Evolutionary conservation across 1,139 yeast species (phyloP), one percentile per base, ranked within the genome.

Genomic region (Scheffersomyces cryptocercus): DNA sequence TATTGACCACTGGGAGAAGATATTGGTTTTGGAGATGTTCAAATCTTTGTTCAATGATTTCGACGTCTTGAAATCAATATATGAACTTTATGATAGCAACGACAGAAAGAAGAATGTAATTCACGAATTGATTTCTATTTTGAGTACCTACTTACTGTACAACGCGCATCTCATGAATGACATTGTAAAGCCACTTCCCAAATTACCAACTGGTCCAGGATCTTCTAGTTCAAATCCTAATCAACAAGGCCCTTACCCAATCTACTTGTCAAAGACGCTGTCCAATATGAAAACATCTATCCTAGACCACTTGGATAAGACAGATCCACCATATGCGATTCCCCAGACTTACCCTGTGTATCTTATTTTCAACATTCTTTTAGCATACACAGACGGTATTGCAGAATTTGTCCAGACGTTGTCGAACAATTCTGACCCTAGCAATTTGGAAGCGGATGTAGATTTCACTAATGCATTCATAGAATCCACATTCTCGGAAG

Each of bases 291-390:
- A 83, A 51, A 70, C 82, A 0, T 71, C 84, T 5, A 76, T 83
- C 44, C 70, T 90, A 37, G 97, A 90, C 46, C 78, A 84, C 45
- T 69, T 91, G 29, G 98, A 91, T 55, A 90, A 89, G 54, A 54
- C 70, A 0, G 95, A 86, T 30, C 84, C 96, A 0, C 78, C 78
- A 3, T 83, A 88, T 0, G 57, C 65, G 1, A 70, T 82, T 3
- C 88, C 95, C 1, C 69, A 70, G 2, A 77, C 85, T 0, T 90
- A 91, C 57, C 64, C 83, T 2, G 65, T 82, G 30, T 84, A 76
- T 58, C 69, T 91, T 40, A 75, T 84, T 0, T 68, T 83, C 43
- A 73, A 73, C 15, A 77, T 85, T 34, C 55, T 85, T 4, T 71
- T 77, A 36, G 64, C 77, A 1, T 68, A 84, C 34, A 75, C 89